phyloP scores from a whole-genome alignment of 1,284 basidiomycete species.

The Malassezia restricta region DNA sequence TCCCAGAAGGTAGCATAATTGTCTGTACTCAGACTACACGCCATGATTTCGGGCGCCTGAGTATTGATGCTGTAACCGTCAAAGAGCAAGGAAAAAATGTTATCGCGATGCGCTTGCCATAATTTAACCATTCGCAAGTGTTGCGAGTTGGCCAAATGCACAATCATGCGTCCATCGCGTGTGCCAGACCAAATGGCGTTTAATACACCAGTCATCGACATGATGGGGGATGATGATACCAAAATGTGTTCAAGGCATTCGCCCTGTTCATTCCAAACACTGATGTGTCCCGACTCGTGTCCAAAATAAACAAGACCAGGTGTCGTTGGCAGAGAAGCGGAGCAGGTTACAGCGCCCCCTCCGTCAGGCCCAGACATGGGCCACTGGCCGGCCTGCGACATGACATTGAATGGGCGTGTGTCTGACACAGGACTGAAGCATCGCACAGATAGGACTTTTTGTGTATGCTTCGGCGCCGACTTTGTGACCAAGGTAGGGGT shows the following conservation, averaged over 20 bases:
- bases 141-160: slow-evolving; percentile 57
- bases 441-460: slow-evolving; percentile 19
- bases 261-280: slow-evolving; percentile 26
- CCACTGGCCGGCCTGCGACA: slow-evolving; percentile 24
- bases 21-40: slow-evolving; percentile 68
- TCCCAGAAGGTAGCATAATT: slow-evolving; percentile 73
- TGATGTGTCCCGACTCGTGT: slow-evolving; percentile 69
- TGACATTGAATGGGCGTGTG: slow-evolving; percentile 38
- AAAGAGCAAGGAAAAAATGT: slow-evolving; percentile 62
- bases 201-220: slow-evolving; percentile 30
- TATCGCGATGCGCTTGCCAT: slow-evolving; percentile 69
- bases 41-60: slow-evolving; percentile 52
- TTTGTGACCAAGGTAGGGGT: slow-evolving; percentile 11
- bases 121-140: slow-evolving; percentile 71
- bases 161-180: slow-evolving; percentile 68
- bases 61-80: slow-evolving; percentile 30
- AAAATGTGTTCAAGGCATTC: slow-evolving; percentile 23
- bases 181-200: slow-evolving; percentile 66
- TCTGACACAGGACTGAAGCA: slow-evolving; percentile 40
- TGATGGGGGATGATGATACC: slow-evolving; percentile 26
- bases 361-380: slow-evolving; percentile 52
- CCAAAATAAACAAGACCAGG: slow-evolving; percentile 67
- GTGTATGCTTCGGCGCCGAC: slow-evolving; percentile 7
- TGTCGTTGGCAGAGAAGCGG: slow-evolving; percentile 61
- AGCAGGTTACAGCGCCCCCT: slow-evolving; percentile 68